Conservation (phyloP, 73 alveolate species). For the Stentor coeruleus region DNA sequence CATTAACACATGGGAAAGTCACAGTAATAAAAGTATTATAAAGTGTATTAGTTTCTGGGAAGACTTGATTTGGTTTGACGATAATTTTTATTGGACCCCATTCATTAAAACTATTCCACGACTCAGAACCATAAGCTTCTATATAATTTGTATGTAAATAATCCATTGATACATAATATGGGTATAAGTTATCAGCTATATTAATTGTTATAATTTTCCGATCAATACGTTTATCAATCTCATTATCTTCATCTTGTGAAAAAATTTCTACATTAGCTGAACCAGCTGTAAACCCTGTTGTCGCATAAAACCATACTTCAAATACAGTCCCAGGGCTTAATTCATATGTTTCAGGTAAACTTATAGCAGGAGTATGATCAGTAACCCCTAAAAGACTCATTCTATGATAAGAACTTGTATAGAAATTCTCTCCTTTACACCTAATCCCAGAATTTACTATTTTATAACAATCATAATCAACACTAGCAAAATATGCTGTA, state of each 20-base stretch:
- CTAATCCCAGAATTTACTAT: neutral
- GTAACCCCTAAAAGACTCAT: neutral
- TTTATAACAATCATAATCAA: neutral
- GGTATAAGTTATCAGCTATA: neutral
- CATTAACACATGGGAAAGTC: neutral
- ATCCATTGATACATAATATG: conserved; percentile 14
- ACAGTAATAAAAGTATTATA: neutral
- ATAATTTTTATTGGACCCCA: neutral
- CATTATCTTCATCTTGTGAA: conserved; percentile 10
- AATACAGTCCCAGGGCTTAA: neutral
- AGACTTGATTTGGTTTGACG: neutral
- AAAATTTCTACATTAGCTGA: neutral
- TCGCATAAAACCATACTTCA: conserved; percentile 26
- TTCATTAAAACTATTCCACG: neutral
- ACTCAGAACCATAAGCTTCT: conserved; percentile 23
- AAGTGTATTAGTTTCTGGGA: neutral
- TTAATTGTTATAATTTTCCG: neutral
- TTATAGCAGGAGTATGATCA: neutral
- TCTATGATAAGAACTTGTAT: neutral
- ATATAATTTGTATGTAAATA: conserved; percentile 1
- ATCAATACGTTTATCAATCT: neutral
- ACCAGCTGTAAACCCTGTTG: neutral
- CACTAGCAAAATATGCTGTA: conserved; percentile 3
- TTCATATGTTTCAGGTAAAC: neutral
- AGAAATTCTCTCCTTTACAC: neutral